Evolutionary conservation across 2,329 filamentous ascomycete species (phyloP).

Genomic region (Chaetomium strumarium): DNA sequence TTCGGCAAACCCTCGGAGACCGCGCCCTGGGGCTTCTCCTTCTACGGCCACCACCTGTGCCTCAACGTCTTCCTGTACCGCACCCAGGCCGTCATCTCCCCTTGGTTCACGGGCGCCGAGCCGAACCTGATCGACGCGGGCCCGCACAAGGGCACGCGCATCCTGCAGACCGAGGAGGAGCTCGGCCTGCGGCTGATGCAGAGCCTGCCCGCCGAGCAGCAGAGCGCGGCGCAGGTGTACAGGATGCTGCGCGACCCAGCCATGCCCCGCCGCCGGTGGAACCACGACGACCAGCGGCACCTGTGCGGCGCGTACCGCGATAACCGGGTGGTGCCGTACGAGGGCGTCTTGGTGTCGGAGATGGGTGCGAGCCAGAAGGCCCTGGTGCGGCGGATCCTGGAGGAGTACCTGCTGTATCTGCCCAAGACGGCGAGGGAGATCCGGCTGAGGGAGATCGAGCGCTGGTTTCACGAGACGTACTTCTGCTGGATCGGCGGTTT

Average conservation of each 20-base stretch:
- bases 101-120: slow-evolving; percentile 76
- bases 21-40: slow-evolving; percentile 63
- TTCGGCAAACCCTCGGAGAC: slow-evolving; percentile 57
- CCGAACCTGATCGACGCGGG: slow-evolving; percentile 68
- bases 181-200: slow-evolving; percentile 67
- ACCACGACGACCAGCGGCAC: slow-evolving; percentile 74
- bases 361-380: slow-evolving; percentile 45
- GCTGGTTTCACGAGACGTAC: slow-evolving; percentile 63
- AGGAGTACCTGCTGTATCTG: slow-evolving; percentile 64
- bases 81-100: slow-evolving; percentile 61
- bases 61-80: slow-evolving; percentile 63
- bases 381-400: slow-evolving; percentile 52
- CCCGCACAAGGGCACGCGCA: slow-evolving; percentile 55
- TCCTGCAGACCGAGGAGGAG: slow-evolving; percentile 58
- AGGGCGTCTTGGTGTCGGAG: slow-evolving; percentile 54
- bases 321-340: slow-evolving; percentile 69
- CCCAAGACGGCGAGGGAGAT: slow-evolving; percentile 49
- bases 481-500: slow-evolving; percentile 74
- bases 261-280: slow-evolving; percentile 68
- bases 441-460: slow-evolving; percentile 48
- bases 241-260: slow-evolving; percentile 54
- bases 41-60: slow-evolving; percentile 76
- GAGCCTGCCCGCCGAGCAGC: slow-evolving; percentile 42
- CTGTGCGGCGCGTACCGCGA: slow-evolving; percentile 73
- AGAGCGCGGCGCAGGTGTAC: slow-evolving; percentile 51